Percentiles rank a stretch among this genome's conserved stretches.
Evolutionary conservation across 371 early-diverging fungal species (phyloP).

Genomic region (Rhizopus delemar): DNA sequence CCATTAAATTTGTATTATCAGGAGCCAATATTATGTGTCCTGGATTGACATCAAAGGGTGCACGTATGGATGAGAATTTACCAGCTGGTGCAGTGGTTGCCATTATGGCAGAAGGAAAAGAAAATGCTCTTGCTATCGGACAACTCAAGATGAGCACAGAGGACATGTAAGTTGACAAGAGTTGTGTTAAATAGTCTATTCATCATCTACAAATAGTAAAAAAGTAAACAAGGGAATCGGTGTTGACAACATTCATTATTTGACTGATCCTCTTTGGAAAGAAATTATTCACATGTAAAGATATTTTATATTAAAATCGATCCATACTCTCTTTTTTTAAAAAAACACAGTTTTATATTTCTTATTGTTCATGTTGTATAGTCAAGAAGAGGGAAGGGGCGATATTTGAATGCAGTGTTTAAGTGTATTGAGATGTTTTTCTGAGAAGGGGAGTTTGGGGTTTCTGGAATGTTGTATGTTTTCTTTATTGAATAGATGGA

Average conservation of each 20-base stretch:
- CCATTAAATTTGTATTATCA: conserved; percentile 95
- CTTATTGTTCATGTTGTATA: too few relatives aligned
- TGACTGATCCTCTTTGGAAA: conserved; percentile 91
- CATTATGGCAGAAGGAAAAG: conserved; percentile 95
- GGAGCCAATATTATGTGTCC: conserved; percentile 99
- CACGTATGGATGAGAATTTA: conserved; percentile 75
- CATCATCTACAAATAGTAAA: conserved; percentile 50
- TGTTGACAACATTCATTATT: conserved; percentile 82
- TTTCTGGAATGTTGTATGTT: too few relatives aligned
- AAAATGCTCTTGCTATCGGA: conserved; percentile 92
- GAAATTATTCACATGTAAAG: conserved; percentile 40
- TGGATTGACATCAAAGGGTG: conserved; percentile 93
- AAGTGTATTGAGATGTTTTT: too few relatives aligned
- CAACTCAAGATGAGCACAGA: conserved; percentile 84
- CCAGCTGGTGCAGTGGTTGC: conserved; percentile 83
- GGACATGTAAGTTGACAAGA: conserved; percentile 76
- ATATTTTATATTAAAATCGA: conserved; percentile 22
- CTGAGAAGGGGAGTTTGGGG: too few relatives aligned
- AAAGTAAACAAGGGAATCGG: conserved; percentile 91
- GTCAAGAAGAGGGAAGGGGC: too few relatives aligned
- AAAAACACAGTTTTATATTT: too few relatives aligned
- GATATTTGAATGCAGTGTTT: too few relatives aligned
- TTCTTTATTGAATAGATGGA: too few relatives aligned
- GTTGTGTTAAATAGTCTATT: conserved; percentile 10
- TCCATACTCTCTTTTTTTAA: neutral